phyloP scores from a whole-genome alignment of 1,284 basidiomycete genomes.

The Heterobasidion parviporum region DNA sequence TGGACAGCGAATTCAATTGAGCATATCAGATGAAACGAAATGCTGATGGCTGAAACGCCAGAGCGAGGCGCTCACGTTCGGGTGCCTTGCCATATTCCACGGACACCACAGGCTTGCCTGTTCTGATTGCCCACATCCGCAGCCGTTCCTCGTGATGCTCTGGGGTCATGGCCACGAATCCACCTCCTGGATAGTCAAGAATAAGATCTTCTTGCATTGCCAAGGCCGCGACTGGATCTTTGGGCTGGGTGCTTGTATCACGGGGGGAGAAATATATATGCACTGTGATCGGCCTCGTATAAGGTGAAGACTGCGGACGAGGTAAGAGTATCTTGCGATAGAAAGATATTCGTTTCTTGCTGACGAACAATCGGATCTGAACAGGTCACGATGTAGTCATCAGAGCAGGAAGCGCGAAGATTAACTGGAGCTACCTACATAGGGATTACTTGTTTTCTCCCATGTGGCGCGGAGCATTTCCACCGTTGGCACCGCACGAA shows the following conservation, averaged over 20 bases:
- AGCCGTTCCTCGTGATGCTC: slow-evolving; percentile 96
- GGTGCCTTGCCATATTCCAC: slow-evolving; percentile 97
- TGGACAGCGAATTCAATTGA: slow-evolving; percentile 21
- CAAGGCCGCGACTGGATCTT: slow-evolving; percentile 26
- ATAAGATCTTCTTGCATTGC: slow-evolving; percentile 71
- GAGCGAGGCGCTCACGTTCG: slow-evolving; percentile 60
- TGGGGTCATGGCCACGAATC: slow-evolving; percentile 93
- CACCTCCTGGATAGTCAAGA: slow-evolving; percentile 91
- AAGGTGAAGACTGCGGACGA: slow-evolving; percentile 69
- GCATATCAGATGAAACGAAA: neutral
- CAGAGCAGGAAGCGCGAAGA: neutral
- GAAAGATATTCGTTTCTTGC: slow-evolving; percentile 54
- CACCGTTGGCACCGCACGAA: slow-evolving; percentile 87
- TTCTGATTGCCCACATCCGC: slow-evolving; percentile 75
- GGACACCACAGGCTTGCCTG: slow-evolving; percentile 75
- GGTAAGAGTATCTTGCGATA: slow-evolving; percentile 75
- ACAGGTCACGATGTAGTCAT: slow-evolving; percentile 5
- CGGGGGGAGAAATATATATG: slow-evolving; percentile 81
- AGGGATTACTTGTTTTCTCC: slow-evolving; percentile 95
- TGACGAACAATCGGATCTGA: slow-evolving; percentile 64
- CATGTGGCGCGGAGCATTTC: slow-evolving; percentile 94
- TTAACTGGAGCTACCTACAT: slow-evolving; percentile 39
- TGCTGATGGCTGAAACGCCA: neutral
- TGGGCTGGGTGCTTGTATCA: slow-evolving; percentile 34
- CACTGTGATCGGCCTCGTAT: slow-evolving; percentile 74